Conservation (phyloP, 148 eudicot species). For the Drosera capensis region DNA sequence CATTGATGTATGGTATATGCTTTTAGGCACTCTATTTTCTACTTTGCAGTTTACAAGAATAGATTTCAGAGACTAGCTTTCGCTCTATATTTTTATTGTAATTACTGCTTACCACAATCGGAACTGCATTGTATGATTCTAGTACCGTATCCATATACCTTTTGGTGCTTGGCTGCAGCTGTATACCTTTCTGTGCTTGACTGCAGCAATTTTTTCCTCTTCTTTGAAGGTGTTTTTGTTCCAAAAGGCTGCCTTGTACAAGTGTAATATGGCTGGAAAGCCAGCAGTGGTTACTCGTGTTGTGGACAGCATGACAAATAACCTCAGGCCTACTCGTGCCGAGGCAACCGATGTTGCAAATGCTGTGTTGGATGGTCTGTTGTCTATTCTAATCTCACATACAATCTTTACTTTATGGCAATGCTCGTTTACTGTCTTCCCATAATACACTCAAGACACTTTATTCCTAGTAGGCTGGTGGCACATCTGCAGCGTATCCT, state of each 20-base stretch:
- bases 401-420: neutral
- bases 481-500: neutral
- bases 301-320: slow-evolving; percentile 96
- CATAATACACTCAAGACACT: no score
- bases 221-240: slow-evolving; percentile 69
- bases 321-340: slow-evolving; percentile 97
- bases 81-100: no score
- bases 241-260: slow-evolving; percentile 88
- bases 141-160: neutral
- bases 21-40: no score
- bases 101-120: no score
- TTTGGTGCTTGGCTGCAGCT: neutral
- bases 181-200: neutral
- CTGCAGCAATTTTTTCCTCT: slow-evolving; percentile 3
- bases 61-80: no score
- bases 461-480: no score
- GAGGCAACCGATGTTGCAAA: slow-evolving; percentile 99
- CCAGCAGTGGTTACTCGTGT: slow-evolving; percentile 97
- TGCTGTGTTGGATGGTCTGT: slow-evolving; percentile 84
- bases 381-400: neutral
- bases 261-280: slow-evolving; percentile 94
- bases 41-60: no score
- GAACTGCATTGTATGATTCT: no score
- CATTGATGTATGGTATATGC: neutral
- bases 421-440: neutral